A percentile compares a stretch with the other conserved stretches of the same genome.
Conservation (phyloP, 2,329 filamentous ascomycete species). For the Penicillium sp. region DNA sequence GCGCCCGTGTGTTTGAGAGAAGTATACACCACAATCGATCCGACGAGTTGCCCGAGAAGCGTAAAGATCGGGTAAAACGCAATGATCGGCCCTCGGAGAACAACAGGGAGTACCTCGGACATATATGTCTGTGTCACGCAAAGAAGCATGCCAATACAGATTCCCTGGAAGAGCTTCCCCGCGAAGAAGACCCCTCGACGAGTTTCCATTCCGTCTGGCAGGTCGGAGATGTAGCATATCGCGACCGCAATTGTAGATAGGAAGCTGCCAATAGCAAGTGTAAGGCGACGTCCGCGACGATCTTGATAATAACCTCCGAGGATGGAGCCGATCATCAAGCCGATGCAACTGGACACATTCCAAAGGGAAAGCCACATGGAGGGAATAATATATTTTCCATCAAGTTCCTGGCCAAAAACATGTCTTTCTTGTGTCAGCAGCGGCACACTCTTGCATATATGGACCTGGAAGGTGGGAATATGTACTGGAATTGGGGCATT, state of each 20-base stretch:
- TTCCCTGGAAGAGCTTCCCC: constrained; percentile 47
- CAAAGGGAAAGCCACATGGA: constrained; percentile 46
- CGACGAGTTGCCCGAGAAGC: constrained; percentile 49
- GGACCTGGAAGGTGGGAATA: neutral
- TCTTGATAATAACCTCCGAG: constrained; percentile 43
- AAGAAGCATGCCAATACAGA: constrained; percentile 48
- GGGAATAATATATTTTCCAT: constrained; percentile 38
- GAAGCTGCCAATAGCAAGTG: constrained; percentile 36
- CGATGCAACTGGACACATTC: constrained; percentile 41
- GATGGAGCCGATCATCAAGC: constrained; percentile 37
- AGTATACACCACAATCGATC: constrained; percentile 29
- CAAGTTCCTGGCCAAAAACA: constrained; percentile 30
- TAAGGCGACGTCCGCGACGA: constrained; percentile 36
- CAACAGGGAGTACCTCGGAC: constrained; percentile 50
- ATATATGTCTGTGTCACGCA: constrained; percentile 48
- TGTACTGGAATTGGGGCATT: constrained; percentile 31
- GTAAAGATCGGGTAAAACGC: constrained; percentile 51
- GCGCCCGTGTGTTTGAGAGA: constrained; percentile 28
- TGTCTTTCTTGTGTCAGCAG: constrained; percentile 6
- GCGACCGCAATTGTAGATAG: constrained; percentile 37
- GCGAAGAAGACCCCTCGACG: constrained; percentile 43
- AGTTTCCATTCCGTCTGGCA: constrained; percentile 19
- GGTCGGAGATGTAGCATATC: constrained; percentile 20
- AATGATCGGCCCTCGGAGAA: constrained; percentile 47
- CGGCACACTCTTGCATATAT: too few relatives aligned